phyloP scores from a whole-genome alignment of 305 asterid genomes.

The Fraxinus nigra region DNA sequence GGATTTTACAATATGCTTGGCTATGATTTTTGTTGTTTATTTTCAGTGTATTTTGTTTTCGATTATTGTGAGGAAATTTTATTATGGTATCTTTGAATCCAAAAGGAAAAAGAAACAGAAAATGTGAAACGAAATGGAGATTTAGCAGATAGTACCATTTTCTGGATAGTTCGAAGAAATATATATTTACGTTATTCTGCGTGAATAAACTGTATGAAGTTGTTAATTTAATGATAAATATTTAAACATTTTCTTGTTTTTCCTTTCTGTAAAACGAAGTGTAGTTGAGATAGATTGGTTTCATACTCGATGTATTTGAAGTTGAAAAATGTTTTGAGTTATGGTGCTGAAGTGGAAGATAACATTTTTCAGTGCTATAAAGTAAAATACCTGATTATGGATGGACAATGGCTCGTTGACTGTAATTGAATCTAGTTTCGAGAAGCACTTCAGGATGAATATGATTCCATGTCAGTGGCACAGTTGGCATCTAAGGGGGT shows the following conservation, averaged over 20 bases:
- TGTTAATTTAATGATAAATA: background rate
- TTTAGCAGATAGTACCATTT: background rate
- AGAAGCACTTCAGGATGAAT: background rate
- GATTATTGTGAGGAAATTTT: background rate
- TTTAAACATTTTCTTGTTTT: background rate
- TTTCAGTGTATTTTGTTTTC: background rate
- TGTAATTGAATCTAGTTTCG: background rate
- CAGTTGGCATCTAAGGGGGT: background rate
- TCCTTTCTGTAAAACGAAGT: background rate
- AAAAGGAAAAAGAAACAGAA: background rate
- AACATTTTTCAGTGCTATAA: background rate
- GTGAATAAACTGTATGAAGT: background rate
- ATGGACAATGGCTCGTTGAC: background rate
- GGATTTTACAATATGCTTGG: background rate
- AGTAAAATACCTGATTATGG: background rate
- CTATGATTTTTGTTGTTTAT: background rate
- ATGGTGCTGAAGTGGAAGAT: background rate
- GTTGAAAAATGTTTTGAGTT: background rate
- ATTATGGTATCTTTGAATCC: background rate
- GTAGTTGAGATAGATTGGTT: background rate
- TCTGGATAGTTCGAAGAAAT: no score
- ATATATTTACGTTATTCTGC: background rate
- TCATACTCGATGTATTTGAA: background rate
- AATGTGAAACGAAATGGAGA: background rate
- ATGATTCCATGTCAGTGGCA: background rate